Base-by-base conservation (phyloP, 805 yeast genomes). In the Nakazawaea populi region DNA sequence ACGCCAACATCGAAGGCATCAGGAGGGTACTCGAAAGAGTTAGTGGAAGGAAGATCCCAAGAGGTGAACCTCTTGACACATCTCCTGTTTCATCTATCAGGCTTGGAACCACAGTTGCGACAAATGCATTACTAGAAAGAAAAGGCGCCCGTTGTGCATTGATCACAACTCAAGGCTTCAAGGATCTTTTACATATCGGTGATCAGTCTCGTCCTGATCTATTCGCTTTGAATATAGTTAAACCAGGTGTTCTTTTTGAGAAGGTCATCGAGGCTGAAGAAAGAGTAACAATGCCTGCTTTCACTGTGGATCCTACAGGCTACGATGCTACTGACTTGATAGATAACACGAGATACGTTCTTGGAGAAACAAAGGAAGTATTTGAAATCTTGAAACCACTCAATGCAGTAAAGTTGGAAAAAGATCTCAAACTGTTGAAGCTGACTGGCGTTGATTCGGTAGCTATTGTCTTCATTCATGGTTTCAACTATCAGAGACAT, bases 1-100 rank as follows among this genome's bases (percentile, higher is more conserved):
- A 72, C 60, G 76, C 76, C 7, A 75, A 75, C 11, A 71, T 74
- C 10, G 76, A 72, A 56, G 76, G 75, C 29, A 71, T 72, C n/a
- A 61, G 76, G 43, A 49, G 68, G 47, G 68, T 72, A 1, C 61
- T 72, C 30, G 73, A 70, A 47, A 55, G 55, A 44, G 70, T 64
- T 12, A 61, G 58, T 8, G 65, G 62, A 6, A 56, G 41, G 1
- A 14, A 53, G 1, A 70, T 72, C 30, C 65, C 66, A 27, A 56
- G 56, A 45, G 46, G 47, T n/a, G 47, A 53, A 27, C 51, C 50
- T 38, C 56, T 70, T 47, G 59, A 60, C 10, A 51, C 69, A n/a
- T 67, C 66, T 24, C 52, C 56, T 2, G 67, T 71, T 44, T 65
- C 64, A 12, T 60, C 67, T 31, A 69, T 71, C 42, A 56, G 73